Conservation (phyloP, 208 protist species). For the Crithidia acanthocephali region DNA sequence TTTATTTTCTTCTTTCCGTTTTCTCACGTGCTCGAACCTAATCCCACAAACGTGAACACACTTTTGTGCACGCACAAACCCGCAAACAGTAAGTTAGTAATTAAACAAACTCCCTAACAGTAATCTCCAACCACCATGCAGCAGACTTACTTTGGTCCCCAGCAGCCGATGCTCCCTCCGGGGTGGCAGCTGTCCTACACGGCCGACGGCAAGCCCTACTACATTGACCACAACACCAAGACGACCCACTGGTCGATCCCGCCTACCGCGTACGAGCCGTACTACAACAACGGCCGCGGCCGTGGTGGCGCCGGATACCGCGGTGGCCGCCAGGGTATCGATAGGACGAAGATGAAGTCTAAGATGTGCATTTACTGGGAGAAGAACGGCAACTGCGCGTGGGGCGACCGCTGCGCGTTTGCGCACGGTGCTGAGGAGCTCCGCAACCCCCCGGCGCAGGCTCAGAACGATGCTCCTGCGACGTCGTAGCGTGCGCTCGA, state of each 20-base stretch:
- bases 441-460: constrained; percentile 24
- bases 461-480: constrained; percentile 27
- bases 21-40: no score
- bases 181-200: constrained; percentile 85
- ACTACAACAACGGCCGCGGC: constrained; percentile 37
- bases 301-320: constrained; percentile 38
- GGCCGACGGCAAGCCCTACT: constrained; percentile 71
- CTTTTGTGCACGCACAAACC: constrained; percentile 4
- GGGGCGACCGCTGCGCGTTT: constrained; percentile 85
- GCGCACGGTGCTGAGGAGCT: constrained; percentile 81
- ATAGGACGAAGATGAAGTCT: constrained; percentile 78
- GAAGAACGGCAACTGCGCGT: constrained; percentile 81
- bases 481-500: constrained; percentile 12
- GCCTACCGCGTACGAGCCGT: constrained; percentile 43
- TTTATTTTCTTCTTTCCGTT: constrained; percentile 27
- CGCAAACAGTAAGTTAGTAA: constrained; percentile 34
- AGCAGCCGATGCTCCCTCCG: constrained; percentile 60
- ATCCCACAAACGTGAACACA: constrained; percentile 12
- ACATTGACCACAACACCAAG: constrained; percentile 89
- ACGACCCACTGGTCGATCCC: constrained; percentile 83
- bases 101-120: constrained; percentile 19
- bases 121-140: constrained; percentile 51
- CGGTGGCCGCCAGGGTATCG: constrained; percentile 64
- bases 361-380: constrained; percentile 92
- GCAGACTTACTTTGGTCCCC: constrained; percentile 54